phyloP scores from a whole-genome alignment of 2,329 filamentous ascomycete genomes.

The Arthrinium phaeospermum region DNA sequence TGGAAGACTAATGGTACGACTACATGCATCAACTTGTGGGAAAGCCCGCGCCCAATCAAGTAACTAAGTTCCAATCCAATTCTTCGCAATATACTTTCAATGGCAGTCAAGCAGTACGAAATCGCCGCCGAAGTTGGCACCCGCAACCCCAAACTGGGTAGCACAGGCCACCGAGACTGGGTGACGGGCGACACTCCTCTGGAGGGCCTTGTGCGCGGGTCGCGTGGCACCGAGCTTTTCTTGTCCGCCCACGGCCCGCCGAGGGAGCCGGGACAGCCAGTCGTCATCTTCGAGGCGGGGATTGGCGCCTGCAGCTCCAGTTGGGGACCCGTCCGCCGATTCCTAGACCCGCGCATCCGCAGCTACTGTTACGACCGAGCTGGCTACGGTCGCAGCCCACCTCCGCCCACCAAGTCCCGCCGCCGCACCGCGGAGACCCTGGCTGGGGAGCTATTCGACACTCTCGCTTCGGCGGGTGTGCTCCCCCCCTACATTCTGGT shows the following conservation, averaged over 20 bases:
- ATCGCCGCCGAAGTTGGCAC: too few species aligned
- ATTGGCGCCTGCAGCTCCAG: constrained; percentile 20
- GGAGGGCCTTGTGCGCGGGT: not conserved
- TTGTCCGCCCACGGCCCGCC: not conserved
- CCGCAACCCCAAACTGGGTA: too few species aligned
- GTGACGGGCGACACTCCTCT: not conserved
- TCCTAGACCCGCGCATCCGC: constrained; percentile 21
- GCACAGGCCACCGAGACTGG: not conserved
- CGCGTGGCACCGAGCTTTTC: not conserved
- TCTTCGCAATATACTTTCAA: too few species aligned
- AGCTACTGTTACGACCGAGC: constrained; percentile 24
- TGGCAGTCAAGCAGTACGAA: not conserved
- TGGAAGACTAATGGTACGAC: not conserved
- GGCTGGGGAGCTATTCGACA: not conserved
- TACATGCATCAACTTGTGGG: not conserved
- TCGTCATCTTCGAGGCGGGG: constrained; percentile 22
- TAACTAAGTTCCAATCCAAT: not conserved
- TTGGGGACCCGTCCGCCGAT: constrained; percentile 20
- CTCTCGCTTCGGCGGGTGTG: not conserved
- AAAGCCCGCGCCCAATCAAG: not conserved
- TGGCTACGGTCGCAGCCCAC: constrained; percentile 20
- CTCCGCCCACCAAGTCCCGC: not conserved
- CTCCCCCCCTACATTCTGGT: not conserved
- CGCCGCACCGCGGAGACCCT: not conserved
- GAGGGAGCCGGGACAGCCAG: constrained; percentile 11